Percentiles rank a stretch among this genome's conserved stretches.
Conservation (phyloP, 306 rosid genomes). For the Sophora flavescens region DNA sequence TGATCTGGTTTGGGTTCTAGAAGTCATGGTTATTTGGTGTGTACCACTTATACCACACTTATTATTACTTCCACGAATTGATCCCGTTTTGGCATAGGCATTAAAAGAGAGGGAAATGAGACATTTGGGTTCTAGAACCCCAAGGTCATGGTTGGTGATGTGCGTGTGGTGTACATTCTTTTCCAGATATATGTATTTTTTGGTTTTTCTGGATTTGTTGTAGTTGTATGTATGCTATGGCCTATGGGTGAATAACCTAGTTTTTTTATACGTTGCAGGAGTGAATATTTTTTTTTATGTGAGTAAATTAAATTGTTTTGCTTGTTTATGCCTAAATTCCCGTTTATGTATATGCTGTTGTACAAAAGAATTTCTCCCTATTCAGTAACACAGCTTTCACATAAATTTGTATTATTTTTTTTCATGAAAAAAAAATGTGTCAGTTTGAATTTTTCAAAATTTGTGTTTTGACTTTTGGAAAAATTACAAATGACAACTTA, state of each 20-base stretch:
- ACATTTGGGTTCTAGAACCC: too few relatives aligned
- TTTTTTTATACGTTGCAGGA: background rate
- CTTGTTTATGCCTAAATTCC: background rate
- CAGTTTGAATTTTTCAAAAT: too few relatives aligned
- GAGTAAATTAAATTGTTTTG: background rate
- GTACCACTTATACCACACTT: background rate
- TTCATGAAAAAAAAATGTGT: too few relatives aligned
- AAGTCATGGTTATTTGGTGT: constrained; percentile 13
- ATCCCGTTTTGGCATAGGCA: background rate
- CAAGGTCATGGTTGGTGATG: background rate
- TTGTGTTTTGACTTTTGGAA: too few relatives aligned
- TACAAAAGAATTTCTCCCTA: constrained; percentile 23
- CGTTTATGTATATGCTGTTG: background rate
- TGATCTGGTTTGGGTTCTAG: constrained; percentile 31
- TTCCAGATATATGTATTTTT: background rate
- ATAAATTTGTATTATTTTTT: background rate
- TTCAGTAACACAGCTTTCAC: background rate
- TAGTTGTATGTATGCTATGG: background rate
- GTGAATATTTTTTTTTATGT: too few relatives aligned
- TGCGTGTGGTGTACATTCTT: constrained; percentile 10
- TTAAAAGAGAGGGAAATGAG: background rate
- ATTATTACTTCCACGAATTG: background rate
- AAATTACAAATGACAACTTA: too few relatives aligned
- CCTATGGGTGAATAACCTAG: constrained; percentile 4
- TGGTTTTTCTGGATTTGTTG: background rate